A percentile compares a stretch with the other conserved stretches of the same genome.
These are phyloP conservation scores for Backusella circina DNA, from an alignment of 192 early-diverging fungal genomes.

Conservation along the genomic window DNA sequence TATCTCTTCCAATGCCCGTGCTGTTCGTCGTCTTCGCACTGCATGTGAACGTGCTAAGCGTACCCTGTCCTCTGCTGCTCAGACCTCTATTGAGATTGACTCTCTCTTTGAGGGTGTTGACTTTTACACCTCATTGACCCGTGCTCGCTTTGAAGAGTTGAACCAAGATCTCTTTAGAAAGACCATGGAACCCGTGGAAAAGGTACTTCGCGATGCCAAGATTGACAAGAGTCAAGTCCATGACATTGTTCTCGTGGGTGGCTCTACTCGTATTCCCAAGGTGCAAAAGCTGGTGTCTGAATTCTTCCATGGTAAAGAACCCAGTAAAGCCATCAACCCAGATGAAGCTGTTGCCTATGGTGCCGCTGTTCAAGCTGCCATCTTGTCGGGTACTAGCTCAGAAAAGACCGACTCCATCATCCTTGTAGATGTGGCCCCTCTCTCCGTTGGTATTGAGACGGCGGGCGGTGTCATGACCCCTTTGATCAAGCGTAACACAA, in stretches of 20 bases:
- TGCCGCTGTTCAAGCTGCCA: slow-evolving; percentile 95
- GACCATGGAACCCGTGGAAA: slow-evolving; percentile 94
- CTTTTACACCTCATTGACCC: slow-evolving; percentile 97
- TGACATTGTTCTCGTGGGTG: slow-evolving; percentile 96
- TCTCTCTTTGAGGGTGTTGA: slow-evolving; percentile 96
- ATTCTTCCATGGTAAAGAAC: slow-evolving; percentile 97
- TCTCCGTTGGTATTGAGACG: slow-evolving; percentile 96
- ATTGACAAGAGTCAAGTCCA: slow-evolving; percentile 86
- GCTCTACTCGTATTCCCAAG: slow-evolving; percentile 99
- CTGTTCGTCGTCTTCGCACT: slow-evolving; percentile 94
- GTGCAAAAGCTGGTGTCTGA: slow-evolving; percentile 96
- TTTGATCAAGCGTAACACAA: slow-evolving; percentile 94
- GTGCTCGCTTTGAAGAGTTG: slow-evolving; percentile 98
- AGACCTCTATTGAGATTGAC: slow-evolving; percentile 94
- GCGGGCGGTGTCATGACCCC: slow-evolving; percentile 95
- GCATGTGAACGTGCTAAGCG: slow-evolving; percentile 97
- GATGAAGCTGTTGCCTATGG: slow-evolving; percentile 97
- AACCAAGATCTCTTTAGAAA: slow-evolving; percentile 93
- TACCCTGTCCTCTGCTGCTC: slow-evolving; percentile 87
- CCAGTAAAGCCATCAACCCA: slow-evolving; percentile 92
- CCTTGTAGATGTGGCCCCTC: slow-evolving; percentile 90
- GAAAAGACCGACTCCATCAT: slow-evolving; percentile 93
- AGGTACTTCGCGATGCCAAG: slow-evolving; percentile 94
- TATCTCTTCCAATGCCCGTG: slow-evolving; percentile 82
- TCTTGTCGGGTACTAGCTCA: slow-evolving; percentile 89